These are phyloP conservation scores for Aegilops longissima DNA, from an alignment of 176 grass and related monocot species.

Conservation along the genomic window DNA sequence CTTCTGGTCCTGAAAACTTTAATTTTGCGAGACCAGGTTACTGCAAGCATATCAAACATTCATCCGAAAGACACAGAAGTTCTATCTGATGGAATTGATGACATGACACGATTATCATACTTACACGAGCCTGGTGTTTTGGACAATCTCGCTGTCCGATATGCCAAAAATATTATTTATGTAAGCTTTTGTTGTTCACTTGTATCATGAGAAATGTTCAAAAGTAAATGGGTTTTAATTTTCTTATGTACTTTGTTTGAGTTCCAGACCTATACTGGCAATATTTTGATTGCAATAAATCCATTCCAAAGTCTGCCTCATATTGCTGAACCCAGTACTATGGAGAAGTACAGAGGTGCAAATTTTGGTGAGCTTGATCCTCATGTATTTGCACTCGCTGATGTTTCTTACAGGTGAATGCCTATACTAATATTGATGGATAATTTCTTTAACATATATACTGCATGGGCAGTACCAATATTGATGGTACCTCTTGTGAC, in stretches of 20 bases:
- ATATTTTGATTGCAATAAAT: slow-evolving; percentile 94
- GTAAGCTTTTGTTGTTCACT: slow-evolving; percentile 44
- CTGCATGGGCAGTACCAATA: slow-evolving; percentile 6
- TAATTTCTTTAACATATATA: slow-evolving; percentile 32
- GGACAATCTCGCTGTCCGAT: slow-evolving; percentile 70
- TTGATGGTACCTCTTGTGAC: slow-evolving; percentile 43
- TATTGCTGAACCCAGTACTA: slow-evolving; percentile 58
- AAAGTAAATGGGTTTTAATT: neutral
- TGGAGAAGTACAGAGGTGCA: slow-evolving; percentile 81
- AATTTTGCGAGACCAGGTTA: slow-evolving; percentile 52
- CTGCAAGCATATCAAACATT: slow-evolving; percentile 63
- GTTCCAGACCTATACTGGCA: slow-evolving; percentile 85
- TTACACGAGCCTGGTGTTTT: slow-evolving; percentile 93
- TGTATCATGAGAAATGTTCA: neutral
- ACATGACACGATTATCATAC: slow-evolving; percentile 89
- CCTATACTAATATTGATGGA: slow-evolving; percentile 34
- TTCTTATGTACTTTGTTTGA: slow-evolving; percentile 22
- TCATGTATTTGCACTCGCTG: slow-evolving; percentile 91
- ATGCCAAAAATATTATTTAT: slow-evolving; percentile 84
- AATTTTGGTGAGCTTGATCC: slow-evolving; percentile 78
- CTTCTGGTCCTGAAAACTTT: neutral
- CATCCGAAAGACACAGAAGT: slow-evolving; percentile 83
- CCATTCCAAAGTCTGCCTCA: slow-evolving; percentile 93
- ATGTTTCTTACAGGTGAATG: slow-evolving; percentile 92
- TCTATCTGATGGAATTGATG: slow-evolving; percentile 61